These are phyloP conservation scores for Triticum dicoccoides DNA, from an alignment of 176 grass and related monocot species.

Conservation along the genomic window DNA sequence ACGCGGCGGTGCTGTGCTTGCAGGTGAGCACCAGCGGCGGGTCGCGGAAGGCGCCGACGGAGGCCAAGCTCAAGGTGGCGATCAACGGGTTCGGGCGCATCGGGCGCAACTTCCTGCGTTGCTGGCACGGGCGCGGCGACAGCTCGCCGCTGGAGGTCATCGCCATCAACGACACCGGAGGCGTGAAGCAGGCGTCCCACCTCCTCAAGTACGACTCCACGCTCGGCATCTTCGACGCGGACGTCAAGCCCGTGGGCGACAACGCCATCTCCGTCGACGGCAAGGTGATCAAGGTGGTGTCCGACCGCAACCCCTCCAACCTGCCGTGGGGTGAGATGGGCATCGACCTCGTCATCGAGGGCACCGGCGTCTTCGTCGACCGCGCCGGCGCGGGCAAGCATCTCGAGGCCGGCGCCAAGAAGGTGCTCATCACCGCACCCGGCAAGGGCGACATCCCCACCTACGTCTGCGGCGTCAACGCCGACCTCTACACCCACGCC, in stretches of 20 bases:
- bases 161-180: conserved; percentile 88
- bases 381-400: conserved; percentile 71
- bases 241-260: conserved; percentile 69
- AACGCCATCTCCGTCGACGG: conserved; percentile 73
- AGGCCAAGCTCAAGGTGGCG: conserved; percentile 83
- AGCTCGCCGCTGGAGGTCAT: conserved; percentile 65
- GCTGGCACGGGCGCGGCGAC: conserved; percentile 73
- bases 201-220: conserved; percentile 94
- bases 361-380: conserved; percentile 80
- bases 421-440: conserved; percentile 83
- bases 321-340: conserved; percentile 64
- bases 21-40: conserved; percentile 51
- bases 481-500: conserved; percentile 49
- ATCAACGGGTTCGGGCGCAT: conserved; percentile 95
- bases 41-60: conserved; percentile 44
- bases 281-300: conserved; percentile 82
- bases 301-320: conserved; percentile 63
- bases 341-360: conserved; percentile 87
- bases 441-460: conserved; percentile 79
- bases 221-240: conserved; percentile 81
- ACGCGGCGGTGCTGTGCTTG: conserved; percentile 9
- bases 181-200: conserved; percentile 80
- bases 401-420: conserved; percentile 81
- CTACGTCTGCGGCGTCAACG: conserved; percentile 79
- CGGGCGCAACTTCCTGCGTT: conserved; percentile 87